Evolutionary conservation across 768 basidiomycete species (phyloP), one percentile per base, ranked within the genome.

Genomic region (Mycena capillaripes): DNA sequence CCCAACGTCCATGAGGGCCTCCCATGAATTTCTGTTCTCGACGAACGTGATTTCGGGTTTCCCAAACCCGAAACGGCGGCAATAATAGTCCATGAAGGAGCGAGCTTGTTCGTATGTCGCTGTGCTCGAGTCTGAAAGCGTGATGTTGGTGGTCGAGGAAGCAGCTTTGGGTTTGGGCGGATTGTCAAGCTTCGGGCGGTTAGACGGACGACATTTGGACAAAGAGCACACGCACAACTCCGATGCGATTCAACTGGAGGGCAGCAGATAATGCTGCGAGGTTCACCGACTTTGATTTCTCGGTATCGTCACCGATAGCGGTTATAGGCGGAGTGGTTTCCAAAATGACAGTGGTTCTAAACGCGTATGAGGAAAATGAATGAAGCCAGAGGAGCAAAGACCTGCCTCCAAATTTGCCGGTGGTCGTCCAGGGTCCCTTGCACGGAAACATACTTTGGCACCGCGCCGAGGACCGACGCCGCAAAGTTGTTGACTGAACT

Each of bases 41-140:
- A 83, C 81, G 70, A 88, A 93, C 17, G 86, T 85, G 70, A 97
- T 82, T 58, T 94, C 92, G 3, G 95, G 95, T 72, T 88, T 89
- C 12, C 87, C 85, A 77, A 97, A 97, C 29, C 84, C 84, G 79
- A 91, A 98, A 40, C 90, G 87, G 53, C 91, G 89, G 79, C 96
- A 97, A 77, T 98, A 98, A 80, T 94, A 98, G 73, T 97, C 97
- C 93, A 98, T 97, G 85, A 98, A 98, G 70, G 89, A 90, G 58
- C 93, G 90, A 4, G 96, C 95, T 61, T 88, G 88, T 61, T 95
- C 94, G 60, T 92, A 92, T 9, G 83, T 84, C 72, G 97, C 88
- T 25, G 82, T 76, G 14, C 89, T 86, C 29, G 91, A 90, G 76
- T 96, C 93, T 3, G 91, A 89, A 14, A 97, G 84, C 11, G 72